Evolutionary conservation across 139 green algal genomes (phyloP), one percentile per base, ranked within the genome.

Genomic region (Tetradesmus obliquus): DNA sequence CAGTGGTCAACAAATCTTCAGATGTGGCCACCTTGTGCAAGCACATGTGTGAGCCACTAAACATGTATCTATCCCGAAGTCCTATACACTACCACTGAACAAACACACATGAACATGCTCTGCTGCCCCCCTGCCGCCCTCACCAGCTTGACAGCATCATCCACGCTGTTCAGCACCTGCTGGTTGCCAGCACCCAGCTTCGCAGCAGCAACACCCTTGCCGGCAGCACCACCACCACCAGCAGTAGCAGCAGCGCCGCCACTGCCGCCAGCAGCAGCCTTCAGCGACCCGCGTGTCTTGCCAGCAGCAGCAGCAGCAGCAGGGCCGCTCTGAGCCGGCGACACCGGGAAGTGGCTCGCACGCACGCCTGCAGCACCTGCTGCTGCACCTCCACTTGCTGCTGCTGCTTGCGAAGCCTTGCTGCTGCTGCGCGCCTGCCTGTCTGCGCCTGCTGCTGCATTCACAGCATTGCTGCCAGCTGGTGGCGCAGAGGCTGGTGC

Each of bases 61-160:
- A 45, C 32, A 45, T 0, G 32, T 45, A 45, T 45, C 32, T 45
- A 1, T 45, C 32, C 32, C 32, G 0, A 45, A 45, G 32, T 45
- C 32, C 0, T 45, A 45, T 45, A 45, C 0, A 45, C 32, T 45
- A 45, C 32, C 32, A 45, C 32, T 45, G 32, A 45, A 45, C 32
- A 45, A 45, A 45, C 32, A 0, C 32, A 45, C 32, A 45, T 45
- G 32, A 0, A 45, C 32, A 45, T 45, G 32, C 32, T 45, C 32
- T 45, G 32, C 32, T 45, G 58, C 58, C 0, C 10, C 58, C 1
- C 32, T n/a, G 19, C 8, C 32, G n/a, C n/a, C n/a, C 12, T 53
- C 53, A 86, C 82, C 82, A 71, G 82, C 53, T 69, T 22, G 53
- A 69, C 60, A 20, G 60, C 82, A 51, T 86, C 53, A 69, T 86